Base-by-base conservation (phyloP, 2,329 filamentous ascomycete species). In the Xylaria digitata region DNA sequence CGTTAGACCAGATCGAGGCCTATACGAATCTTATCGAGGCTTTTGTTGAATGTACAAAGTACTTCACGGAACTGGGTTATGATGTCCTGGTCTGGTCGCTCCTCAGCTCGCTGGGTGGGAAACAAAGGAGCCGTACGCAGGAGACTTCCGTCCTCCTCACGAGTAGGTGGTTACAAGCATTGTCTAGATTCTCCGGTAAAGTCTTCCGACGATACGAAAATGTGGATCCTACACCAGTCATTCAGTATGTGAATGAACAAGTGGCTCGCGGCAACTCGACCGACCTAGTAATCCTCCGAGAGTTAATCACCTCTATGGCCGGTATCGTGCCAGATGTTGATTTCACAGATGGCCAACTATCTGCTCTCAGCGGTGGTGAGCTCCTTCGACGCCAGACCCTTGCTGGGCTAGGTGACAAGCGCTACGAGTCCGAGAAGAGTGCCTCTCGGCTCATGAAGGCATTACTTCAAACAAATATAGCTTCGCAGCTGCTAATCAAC, bases 21-120 rank as follows among this genome's bases (percentile, higher is more conserved):
- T 99, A 99, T 78, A 92, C 92, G 76, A 99, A 98, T 76, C 86
- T 99, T 67, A 97, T 97, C 63, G 93, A 97, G 68, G 93, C 93
- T 5, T 93, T 99, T 68, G 94, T 98, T 15, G 94, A 97, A 77
- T 97, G 94, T 75, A 94, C 93, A 45, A 91, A 93, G 74, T 97
- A 97, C 77, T 97, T 98, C 73, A 97, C 95, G 1, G 90, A 92
- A 61, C 82, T 99, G 43, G 95, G 93, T 0, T 97, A 97, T 77
- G 96, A 99, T 78, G 92, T 97, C 37, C 84, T 99, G 50, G 92
- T 93, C 3, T 99, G 95, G 94, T 93, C 93, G 21, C 83, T 99
- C 50, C 88, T 99, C 80, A 96, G 89, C 75, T 89, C 89, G 1
- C 81, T 91, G 13, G 83, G 82, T 40, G 87, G 87, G 57, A 88